Evolutionary conservation across 2,329 filamentous ascomycete species (phyloP).

Genomic region (Phyllosticta ampelicida): DNA sequence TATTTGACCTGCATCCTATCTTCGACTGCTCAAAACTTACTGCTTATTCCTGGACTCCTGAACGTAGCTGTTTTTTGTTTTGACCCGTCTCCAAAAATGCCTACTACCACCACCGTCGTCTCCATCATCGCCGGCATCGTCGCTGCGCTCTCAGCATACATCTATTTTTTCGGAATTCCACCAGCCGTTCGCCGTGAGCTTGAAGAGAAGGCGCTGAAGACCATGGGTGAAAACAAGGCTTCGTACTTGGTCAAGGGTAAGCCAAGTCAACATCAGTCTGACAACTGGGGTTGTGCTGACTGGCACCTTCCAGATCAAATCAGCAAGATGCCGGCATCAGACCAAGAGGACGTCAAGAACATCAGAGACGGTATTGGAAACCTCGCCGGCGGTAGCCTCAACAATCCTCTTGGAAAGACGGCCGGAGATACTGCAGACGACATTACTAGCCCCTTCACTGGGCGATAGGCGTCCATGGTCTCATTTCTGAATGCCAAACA

Average conservation of each 20-base stretch:
- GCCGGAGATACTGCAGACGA: constrained; percentile 26
- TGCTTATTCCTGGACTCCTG: not conserved
- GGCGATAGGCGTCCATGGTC: constrained; percentile 19
- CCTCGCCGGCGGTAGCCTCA: constrained; percentile 22
- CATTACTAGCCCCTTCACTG: constrained; percentile 26
- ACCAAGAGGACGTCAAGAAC: constrained; percentile 27
- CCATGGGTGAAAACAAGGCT: constrained; percentile 44
- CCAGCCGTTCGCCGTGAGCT: constrained; percentile 36
- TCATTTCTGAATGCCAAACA: not conserved
- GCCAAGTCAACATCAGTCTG: not conserved
- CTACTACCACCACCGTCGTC: constrained; percentile 16
- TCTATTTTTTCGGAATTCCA: constrained; percentile 40
- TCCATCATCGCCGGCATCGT: constrained; percentile 25
- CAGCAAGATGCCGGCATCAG: constrained; percentile 28
- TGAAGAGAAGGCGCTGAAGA: constrained; percentile 36
- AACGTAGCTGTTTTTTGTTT: not conserved
- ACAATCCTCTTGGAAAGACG: constrained; percentile 28
- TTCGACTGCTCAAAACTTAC: not conserved
- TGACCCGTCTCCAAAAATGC: constrained; percentile 1
- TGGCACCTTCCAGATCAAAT: constrained; percentile 23
- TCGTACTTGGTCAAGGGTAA: constrained; percentile 31
- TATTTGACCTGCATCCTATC: not conserved
- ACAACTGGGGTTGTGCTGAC: constrained; percentile 6
- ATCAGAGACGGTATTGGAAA: constrained; percentile 27
- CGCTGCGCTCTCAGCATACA: constrained; percentile 26